Evolutionary conservation across 768 basidiomycete species (phyloP).

Genomic region (Boletellus emodensis): DNA sequence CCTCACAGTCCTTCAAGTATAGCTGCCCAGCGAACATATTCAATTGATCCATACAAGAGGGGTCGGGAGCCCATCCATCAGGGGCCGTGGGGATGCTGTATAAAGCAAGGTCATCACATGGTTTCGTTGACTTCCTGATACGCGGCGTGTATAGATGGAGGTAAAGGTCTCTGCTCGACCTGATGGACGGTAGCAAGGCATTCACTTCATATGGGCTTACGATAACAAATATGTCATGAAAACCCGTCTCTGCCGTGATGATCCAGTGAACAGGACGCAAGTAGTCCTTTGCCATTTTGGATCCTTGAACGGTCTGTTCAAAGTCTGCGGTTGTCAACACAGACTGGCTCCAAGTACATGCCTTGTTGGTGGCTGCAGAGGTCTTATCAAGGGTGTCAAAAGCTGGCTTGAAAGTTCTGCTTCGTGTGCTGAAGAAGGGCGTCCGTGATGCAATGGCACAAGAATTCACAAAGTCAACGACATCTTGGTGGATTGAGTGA

Average conservation of each 20-base stretch:
- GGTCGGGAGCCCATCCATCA: not conserved
- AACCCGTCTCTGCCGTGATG: not conserved
- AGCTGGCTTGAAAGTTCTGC: slow-evolving; percentile 19
- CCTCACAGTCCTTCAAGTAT: slow-evolving; percentile 25
- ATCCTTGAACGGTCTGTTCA: not conserved
- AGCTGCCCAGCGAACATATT: slow-evolving; percentile 34
- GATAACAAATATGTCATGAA: slow-evolving; percentile 26
- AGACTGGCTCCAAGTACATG: slow-evolving; percentile 14
- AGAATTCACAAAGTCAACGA: too few species aligned
- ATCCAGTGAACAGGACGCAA: slow-evolving; percentile 18
- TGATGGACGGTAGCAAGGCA: too few species aligned
- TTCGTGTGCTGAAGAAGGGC: too few species aligned
- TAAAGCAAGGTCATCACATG: slow-evolving; percentile 29
- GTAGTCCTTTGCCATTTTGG: slow-evolving; percentile 8
- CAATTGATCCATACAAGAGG: slow-evolving; percentile 16
- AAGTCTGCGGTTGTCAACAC: slow-evolving; percentile 20
- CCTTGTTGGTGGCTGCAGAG: slow-evolving; percentile 12
- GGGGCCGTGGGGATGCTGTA: too few species aligned
- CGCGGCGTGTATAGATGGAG: slow-evolving; percentile 44
- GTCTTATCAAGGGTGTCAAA: slow-evolving; percentile 5
- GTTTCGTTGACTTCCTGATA: slow-evolving; percentile 29
- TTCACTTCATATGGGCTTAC: slow-evolving; percentile 40
- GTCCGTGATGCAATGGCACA: too few species aligned
- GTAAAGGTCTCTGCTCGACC: slow-evolving; percentile 24
- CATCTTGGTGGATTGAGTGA: too few species aligned